Conservation (phyloP, 2,329 filamentous ascomycete genomes). For the Botryotinia calthae region DNA sequence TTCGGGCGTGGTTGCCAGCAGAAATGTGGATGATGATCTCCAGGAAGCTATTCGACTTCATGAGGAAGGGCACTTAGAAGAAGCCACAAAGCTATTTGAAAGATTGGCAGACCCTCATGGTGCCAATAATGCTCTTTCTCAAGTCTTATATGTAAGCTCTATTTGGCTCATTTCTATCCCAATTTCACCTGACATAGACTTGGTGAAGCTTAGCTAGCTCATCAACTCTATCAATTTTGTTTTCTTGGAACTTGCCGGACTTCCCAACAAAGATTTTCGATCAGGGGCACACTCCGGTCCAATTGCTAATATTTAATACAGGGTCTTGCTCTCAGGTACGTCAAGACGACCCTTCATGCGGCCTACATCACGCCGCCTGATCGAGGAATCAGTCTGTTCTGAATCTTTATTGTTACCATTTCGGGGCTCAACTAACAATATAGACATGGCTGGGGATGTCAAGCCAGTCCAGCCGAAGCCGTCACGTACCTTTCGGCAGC, state of each 20-base stretch:
- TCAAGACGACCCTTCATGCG: constrained; percentile 33
- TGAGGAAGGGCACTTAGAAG: constrained; percentile 74
- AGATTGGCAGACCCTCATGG: constrained; percentile 78
- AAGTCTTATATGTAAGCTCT: constrained; percentile 70
- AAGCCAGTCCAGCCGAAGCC: constrained; percentile 67
- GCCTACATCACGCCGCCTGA: constrained; percentile 20
- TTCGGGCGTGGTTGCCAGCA: constrained; percentile 45
- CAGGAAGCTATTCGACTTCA: constrained; percentile 95
- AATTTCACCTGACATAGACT: not conserved
- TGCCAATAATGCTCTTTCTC: constrained; percentile 87
- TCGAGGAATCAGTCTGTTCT: not conserved
- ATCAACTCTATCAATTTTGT: not conserved
- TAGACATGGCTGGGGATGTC: constrained; percentile 91
- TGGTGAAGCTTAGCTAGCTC: constrained; percentile 13
- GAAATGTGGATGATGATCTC: constrained; percentile 67
- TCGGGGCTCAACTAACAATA: constrained; percentile 6
- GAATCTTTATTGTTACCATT: constrained; percentile 11
- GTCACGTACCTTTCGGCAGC: constrained; percentile 84
- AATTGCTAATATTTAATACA: constrained; percentile 14
- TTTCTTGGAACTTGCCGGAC: not conserved
- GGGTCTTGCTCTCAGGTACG: constrained; percentile 81
- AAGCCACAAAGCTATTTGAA: constrained; percentile 83
- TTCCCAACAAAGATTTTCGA: constrained; percentile 15
- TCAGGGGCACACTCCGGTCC: constrained; percentile 5
- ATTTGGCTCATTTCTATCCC: not conserved